These are phyloP conservation scores for Cercospora berteroae DNA, from an alignment of 2,329 filamentous ascomycete genomes.

Conservation along the genomic window DNA sequence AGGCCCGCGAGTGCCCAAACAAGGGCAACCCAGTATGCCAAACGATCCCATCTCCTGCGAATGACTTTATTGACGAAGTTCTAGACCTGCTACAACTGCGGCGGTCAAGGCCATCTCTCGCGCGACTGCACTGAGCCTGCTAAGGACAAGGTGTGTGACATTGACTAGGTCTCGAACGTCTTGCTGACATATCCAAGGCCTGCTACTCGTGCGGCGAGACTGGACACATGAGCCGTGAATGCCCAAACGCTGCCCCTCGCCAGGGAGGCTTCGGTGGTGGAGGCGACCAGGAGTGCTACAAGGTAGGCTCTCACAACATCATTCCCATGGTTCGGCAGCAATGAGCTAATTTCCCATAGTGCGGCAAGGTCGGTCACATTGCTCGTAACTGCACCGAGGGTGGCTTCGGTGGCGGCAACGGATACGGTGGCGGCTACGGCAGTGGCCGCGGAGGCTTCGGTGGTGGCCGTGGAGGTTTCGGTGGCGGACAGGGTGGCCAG, in stretches of 20 bases:
- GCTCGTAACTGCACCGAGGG: constrained; percentile 82
- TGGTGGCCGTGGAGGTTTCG: constrained; percentile 50
- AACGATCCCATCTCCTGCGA: not conserved
- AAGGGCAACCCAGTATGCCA: constrained; percentile 42
- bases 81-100: constrained; percentile 47
- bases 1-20: constrained; percentile 52
- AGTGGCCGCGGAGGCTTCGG: constrained; percentile 40
- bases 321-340: constrained; percentile 34
- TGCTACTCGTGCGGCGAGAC: constrained; percentile 69
- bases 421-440: constrained; percentile 44
- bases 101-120: constrained; percentile 54
- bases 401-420: constrained; percentile 51
- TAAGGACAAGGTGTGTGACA: constrained; percentile 70
- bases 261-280: constrained; percentile 51
- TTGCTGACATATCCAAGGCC: constrained; percentile 35
- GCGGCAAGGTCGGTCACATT: constrained; percentile 93
- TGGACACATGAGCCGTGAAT: constrained; percentile 91
- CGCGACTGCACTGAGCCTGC: constrained; percentile 87
- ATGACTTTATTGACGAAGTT: constrained; percentile 39
- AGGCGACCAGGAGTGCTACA: constrained; percentile 49
- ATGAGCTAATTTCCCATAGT: constrained; percentile 77
- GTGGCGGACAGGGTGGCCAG: constrained; percentile 53
- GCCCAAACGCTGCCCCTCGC: constrained; percentile 52
- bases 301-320: constrained; percentile 13
- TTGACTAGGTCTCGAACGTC: constrained; percentile 10